A percentile compares a stretch with the other conserved stretches of the same genome.
Conservation (phyloP, 495 filamentous ascomycete species). For the Haplographium delicatum region DNA sequence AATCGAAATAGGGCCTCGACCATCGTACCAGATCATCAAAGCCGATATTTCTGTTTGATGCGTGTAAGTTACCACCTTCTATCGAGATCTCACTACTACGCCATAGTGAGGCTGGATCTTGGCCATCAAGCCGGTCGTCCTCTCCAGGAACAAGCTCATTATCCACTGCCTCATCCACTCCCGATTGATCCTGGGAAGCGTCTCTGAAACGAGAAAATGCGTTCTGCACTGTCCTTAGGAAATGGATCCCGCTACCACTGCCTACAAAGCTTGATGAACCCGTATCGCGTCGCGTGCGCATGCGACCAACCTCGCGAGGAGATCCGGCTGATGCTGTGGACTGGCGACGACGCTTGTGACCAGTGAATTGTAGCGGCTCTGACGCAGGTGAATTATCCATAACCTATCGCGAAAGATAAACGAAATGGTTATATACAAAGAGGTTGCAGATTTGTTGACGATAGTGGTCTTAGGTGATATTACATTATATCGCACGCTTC, state of each 20-base stretch:
- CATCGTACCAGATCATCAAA: conserved; percentile 29
- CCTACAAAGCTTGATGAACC: conserved; percentile 33
- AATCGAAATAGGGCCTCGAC: conserved; percentile 41
- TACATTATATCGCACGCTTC: no score
- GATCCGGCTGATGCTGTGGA: no score
- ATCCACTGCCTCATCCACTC: no score
- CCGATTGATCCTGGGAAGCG: conserved; percentile 29
- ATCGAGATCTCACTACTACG: conserved; percentile 4
- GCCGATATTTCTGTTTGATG: not conserved
- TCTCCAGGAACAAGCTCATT: conserved; percentile 40
- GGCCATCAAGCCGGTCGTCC: conserved; percentile 35
- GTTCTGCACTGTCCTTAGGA: conserved; percentile 41
- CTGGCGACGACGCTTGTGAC: no score
- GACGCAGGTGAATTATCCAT: no score
- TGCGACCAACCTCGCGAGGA: conserved; percentile 3
- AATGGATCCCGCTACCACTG: conserved; percentile 46
- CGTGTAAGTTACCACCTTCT: not conserved
- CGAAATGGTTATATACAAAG: no score
- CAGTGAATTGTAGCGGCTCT: no score
- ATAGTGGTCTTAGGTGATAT: no score
- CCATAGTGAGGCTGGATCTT: conserved; percentile 15
- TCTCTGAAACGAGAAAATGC: conserved; percentile 40
- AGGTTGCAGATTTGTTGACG: no score
- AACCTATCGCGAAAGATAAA: no score
- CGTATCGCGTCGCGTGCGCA: not conserved